Percentiles rank a stretch among this genome's conserved stretches.
Conservation (phyloP, 768 basidiomycete genomes). For the Boletus subcaerulescens region DNA sequence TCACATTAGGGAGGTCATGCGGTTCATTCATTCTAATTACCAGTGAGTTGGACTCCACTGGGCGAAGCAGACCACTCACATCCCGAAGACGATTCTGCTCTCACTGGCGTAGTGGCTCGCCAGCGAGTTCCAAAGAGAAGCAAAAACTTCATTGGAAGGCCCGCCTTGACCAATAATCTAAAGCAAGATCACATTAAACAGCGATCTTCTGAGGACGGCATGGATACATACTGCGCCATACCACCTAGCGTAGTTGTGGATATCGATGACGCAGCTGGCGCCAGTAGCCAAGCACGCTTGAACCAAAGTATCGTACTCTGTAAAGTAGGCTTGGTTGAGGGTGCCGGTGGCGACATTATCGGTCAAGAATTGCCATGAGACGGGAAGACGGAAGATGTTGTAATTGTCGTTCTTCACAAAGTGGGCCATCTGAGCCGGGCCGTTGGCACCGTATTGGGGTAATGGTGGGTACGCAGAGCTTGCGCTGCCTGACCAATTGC, state of each 20-base stretch:
- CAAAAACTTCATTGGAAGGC: constrained; percentile 9
- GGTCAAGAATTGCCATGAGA: constrained; percentile 53
- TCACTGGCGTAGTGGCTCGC: constrained; percentile 2
- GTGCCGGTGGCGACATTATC: constrained; percentile 38
- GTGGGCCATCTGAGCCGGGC: constrained; percentile 51
- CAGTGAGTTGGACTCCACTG: not conserved
- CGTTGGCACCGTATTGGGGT: constrained; percentile 6
- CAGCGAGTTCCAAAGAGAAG: constrained; percentile 10
- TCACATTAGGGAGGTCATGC: constrained; percentile 12
- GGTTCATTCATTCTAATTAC: constrained; percentile 15
- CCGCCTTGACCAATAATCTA: constrained; percentile 17
- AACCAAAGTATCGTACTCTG: constrained; percentile 9
- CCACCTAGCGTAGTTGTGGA: constrained; percentile 14
- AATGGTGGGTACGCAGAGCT: constrained; percentile 9
- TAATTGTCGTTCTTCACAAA: constrained; percentile 51
- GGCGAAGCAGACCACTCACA: not conserved
- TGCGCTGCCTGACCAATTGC: not conserved
- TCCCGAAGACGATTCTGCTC: constrained; percentile 5
- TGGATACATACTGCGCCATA: constrained; percentile 1
- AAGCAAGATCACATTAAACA: not conserved
- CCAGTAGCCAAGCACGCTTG: constrained; percentile 10
- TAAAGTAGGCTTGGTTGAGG: constrained; percentile 22
- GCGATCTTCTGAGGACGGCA: not conserved
- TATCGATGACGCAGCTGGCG: constrained; percentile 10
- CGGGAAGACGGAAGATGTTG: constrained; percentile 56